Evolutionary conservation across 225 moss, liverwort and hornwort species (phyloP), one percentile per base, ranked within the genome.

Genomic region (Pseudoscleropodium purum): DNA sequence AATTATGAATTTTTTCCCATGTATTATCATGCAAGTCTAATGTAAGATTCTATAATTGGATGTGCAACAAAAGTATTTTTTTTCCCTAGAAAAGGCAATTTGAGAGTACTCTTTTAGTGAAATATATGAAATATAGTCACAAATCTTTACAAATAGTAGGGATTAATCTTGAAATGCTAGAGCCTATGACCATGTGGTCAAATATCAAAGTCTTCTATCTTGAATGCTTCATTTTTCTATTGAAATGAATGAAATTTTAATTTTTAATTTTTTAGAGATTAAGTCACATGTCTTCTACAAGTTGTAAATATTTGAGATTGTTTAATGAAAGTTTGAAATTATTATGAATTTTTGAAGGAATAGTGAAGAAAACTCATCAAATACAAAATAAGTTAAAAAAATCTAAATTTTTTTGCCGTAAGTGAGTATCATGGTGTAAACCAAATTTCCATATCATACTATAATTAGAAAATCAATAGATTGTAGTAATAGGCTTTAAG

Each of bases 381-480:
- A 75, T 75, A 7, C 31, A 47, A 47, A 30, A 31, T 31, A 18
- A 47, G 18, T 7, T 31, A 11, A 0, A 30, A 47, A 31, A 75
- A 18, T 7, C 1, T 18, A 5, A 5, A 10, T 2, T 4, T 31
- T 31, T 18, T 75, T 2, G 0, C 0, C 0, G 0, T 7, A 10
- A 6, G 6, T 31, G 10, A 9, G 29, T 45, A 47, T 12, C 2
- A 31, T 19, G 1, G 31, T 31, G 11, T 47, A 31, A 31, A 75
- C 31, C 6, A 12, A 11, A 31, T 18, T 47, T 75, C 2, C 0
- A 47, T 31, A 18, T 18, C 30, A 31, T 75, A 75, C 7, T 18
- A 47, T 18, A 47, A 31, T 75, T 18, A 47, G 11, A 75, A 75
- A 31, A 18, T 10, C 3, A 43, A 73, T 43, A 29, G 43, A 73